These are phyloP conservation scores for Volvox africanus DNA, from an alignment of 139 green algal genomes.

Conservation along the genomic window DNA sequence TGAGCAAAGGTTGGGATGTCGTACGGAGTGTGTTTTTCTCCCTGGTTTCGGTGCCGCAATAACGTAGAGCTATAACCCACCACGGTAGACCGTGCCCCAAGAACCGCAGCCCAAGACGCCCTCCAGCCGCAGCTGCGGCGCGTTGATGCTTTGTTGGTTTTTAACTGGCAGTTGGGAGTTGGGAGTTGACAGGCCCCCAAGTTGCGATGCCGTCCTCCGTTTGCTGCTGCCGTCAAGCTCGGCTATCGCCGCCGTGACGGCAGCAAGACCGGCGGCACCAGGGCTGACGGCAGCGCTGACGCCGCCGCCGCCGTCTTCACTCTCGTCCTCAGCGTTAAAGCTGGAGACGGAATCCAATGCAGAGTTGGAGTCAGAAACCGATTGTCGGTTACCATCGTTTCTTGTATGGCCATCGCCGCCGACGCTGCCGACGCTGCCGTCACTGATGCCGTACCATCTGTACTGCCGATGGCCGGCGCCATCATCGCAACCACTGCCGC, in stretches of 20 bases:
- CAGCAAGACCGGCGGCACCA: background rate
- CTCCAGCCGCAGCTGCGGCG: conserved; percentile 11
- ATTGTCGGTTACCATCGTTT: background rate
- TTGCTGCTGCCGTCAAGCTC: background rate
- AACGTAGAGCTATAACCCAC: background rate
- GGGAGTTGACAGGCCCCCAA: background rate
- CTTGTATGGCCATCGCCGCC: background rate
- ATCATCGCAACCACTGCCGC: no score
- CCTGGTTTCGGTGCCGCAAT: background rate
- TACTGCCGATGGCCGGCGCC: background rate
- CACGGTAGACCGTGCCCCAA: conserved; percentile 43
- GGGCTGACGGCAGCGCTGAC: background rate
- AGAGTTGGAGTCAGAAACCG: background rate
- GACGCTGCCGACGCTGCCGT: no score
- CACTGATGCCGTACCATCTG: background rate
- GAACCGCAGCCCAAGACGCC: conserved; percentile 28
- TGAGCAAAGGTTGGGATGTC: background rate
- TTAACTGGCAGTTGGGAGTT: background rate
- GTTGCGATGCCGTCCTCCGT: background rate
- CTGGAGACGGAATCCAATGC: background rate
- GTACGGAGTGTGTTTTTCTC: background rate
- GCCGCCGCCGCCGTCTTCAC: no score
- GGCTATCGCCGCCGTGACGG: background rate
- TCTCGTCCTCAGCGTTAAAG: background rate
- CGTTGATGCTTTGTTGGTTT: background rate